Evolutionary conservation across 768 basidiomycete species (phyloP).

Genomic region (Rhodotorula kratochvilovae): DNA sequence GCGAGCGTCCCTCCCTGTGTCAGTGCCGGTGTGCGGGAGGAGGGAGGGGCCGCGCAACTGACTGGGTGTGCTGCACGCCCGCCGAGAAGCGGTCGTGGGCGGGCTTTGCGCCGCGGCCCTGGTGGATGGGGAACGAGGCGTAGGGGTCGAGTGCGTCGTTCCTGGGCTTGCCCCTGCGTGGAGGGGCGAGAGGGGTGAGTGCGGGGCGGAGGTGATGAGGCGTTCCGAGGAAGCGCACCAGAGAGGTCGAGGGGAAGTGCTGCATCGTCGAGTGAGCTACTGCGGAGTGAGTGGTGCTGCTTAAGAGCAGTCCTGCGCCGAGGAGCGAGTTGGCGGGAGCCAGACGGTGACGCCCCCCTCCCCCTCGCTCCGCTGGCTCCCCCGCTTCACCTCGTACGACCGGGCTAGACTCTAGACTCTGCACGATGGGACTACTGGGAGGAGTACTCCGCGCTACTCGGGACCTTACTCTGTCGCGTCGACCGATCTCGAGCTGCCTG

Average conservation of each 20-base stretch:
- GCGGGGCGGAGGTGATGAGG: not conserved
- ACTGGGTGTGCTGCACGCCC: conserved; percentile 78
- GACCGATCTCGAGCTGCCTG: conserved; percentile 27
- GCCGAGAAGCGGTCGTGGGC: conserved; percentile 56
- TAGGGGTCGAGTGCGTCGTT: conserved; percentile 71
- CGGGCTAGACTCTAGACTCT: no score
- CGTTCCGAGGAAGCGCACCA: not conserved
- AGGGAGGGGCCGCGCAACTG: conserved; percentile 29
- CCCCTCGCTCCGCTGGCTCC: no score
- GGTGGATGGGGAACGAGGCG: conserved; percentile 69
- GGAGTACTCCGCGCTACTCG: conserved; percentile 2
- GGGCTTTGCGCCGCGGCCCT: conserved; percentile 49
- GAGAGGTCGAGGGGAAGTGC: conserved; percentile 37
- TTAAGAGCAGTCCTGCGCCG: no score
- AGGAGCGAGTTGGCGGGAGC: no score
- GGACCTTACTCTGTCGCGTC: conserved; percentile 28
- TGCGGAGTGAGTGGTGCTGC: no score
- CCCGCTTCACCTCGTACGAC: no score
- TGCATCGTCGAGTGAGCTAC: conserved; percentile 2
- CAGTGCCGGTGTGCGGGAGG: no score
- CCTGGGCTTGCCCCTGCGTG: conserved; percentile 47
- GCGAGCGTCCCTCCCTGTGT: not conserved
- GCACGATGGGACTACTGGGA: no score
- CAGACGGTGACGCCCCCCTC: no score
- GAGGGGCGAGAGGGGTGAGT: not conserved